Base-by-base conservation (phyloP, 768 basidiomycete genomes). In the Scleroderma bovista region DNA sequence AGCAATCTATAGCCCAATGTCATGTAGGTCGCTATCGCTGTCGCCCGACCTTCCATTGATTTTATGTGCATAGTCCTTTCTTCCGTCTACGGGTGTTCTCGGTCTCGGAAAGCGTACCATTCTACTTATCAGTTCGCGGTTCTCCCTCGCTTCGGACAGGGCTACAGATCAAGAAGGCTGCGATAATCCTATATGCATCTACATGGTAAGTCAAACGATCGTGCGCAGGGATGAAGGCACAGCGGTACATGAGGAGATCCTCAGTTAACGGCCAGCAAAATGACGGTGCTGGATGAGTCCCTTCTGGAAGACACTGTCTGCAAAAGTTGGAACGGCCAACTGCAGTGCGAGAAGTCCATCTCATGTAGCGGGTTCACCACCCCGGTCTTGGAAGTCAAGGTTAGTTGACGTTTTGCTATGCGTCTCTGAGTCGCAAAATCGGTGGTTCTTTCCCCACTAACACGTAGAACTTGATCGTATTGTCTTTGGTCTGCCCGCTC, bases 31-130 rank as follows among this genome's bases (percentile, higher is more conserved):
- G 13, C 36, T 39, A 22, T 13, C 34, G 15, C 15, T 5, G 13
- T 26, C 29, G 17, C 8, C 17, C 44, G 11, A 20, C 1, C 2
- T 31, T 37, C 33, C 7, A 2, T 15, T 48, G 49, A 57, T n/a
- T 29, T 37, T 44, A 16, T 36, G 41, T 31, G 16, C 55, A 37
- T 57, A 86, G 85, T 62, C 86, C 17, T 81, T 85, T 59, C 65
- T 86, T 17, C 85, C 85, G 17, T 72, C 73, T 75, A 7, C 76
- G 80, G 47, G 75, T 83, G n/a, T 87, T 78, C 64, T 74, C 76
- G 6, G 48, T 82, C 17, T 59, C 68, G 2, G 82, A 85, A 49
- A 70, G 64, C 7, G 80, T 87, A 15, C 83, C 84, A 2, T 83
- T 86, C 63, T 81, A 85, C 57, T 56, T 87, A 34, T 83, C 84